Conservation (phyloP, 202 grass and related monocot genomes). For the Tripidium arundinaceum region DNA sequence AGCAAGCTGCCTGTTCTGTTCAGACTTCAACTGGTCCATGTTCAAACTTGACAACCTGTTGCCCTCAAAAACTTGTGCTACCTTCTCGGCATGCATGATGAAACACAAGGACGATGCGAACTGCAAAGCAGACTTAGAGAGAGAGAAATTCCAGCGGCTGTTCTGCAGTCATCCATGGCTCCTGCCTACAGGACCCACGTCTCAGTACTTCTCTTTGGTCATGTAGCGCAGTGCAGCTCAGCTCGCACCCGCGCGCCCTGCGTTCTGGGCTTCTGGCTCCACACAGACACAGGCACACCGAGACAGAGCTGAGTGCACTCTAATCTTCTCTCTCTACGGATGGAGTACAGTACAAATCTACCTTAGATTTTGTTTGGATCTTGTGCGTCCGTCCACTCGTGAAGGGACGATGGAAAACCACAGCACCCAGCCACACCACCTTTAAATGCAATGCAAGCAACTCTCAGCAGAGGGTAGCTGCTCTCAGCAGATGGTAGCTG, state of each 20-base stretch:
- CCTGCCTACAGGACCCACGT: constrained; percentile 23
- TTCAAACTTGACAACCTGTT: neutral
- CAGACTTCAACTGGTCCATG: neutral
- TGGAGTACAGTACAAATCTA: no score
- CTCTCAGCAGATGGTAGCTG: neutral
- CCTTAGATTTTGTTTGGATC: constrained; percentile 93
- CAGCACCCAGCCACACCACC: constrained; percentile 15
- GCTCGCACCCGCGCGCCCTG: no score
- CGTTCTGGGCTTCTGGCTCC: no score
- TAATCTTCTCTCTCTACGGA: no score
- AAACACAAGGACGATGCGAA: neutral
- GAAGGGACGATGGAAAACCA: constrained; percentile 33
- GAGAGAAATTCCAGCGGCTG: constrained; percentile 36
- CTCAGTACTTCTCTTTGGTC: constrained; percentile 48
- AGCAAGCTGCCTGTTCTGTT: neutral
- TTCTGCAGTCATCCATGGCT: constrained; percentile 55
- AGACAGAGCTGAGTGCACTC: no score
- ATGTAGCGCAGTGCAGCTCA: neutral
- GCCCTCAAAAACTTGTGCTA: neutral
- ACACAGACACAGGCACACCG: no score
- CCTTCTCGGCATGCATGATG: neutral
- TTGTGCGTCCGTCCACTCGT: constrained; percentile 43
- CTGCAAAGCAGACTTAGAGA: neutral
- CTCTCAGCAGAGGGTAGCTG: no score
- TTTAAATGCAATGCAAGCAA: constrained; percentile 27